Evolutionary conservation across 495 filamentous ascomycete species (phyloP), one percentile per base, ranked within the genome.

Genomic region (Aspergillus panamensis): DNA sequence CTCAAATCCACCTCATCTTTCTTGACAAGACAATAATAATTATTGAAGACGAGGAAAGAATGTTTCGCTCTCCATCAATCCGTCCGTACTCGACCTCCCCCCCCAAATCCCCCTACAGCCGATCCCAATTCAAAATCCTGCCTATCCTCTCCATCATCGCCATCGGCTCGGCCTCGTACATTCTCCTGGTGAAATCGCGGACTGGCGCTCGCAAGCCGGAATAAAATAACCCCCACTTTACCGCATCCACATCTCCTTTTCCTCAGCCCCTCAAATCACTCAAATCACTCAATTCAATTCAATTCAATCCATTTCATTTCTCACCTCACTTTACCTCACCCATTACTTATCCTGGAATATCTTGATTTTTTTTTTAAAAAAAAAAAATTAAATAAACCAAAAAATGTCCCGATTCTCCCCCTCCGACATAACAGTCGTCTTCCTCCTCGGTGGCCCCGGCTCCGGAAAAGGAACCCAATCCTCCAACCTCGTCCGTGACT

Each of bases 401-500:
- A 48, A 44, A 37, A 74, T 25, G 80, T 78, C 47, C 8, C 84
- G 90, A 61, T 98, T 96, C 84, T 86, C 83, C 53, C 77, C 87
- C n/a, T 60, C 80, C 48, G 78, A 89, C 40, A 91, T 92, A 13
- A 92, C 91, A 8, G 93, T 98, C 61, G 79, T 98, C 74, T 84
- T 79, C 71, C 73, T 83, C 68, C 73, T 83, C 17, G 81, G 80
- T 44, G 78, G 79, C 29, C 81, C 81, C 14, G 81, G 81, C 32
- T 77, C 75, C 42, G 81, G 82, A 17, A 84, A 84, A 59, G 82
- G 80, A 40, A 84, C 82, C 14, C 94, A 98, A 71, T 98, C 92
- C 77, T 82, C 85, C 43, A 88, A 90, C 55, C 84, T 98, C 14
- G 92, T 96, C 30, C 75, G 80, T n/a, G 87, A 92, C 74, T 96